These are phyloP conservation scores for Monosporascus sp. DNA, from an alignment of 2,329 filamentous ascomycete genomes.

Conservation along the genomic window DNA sequence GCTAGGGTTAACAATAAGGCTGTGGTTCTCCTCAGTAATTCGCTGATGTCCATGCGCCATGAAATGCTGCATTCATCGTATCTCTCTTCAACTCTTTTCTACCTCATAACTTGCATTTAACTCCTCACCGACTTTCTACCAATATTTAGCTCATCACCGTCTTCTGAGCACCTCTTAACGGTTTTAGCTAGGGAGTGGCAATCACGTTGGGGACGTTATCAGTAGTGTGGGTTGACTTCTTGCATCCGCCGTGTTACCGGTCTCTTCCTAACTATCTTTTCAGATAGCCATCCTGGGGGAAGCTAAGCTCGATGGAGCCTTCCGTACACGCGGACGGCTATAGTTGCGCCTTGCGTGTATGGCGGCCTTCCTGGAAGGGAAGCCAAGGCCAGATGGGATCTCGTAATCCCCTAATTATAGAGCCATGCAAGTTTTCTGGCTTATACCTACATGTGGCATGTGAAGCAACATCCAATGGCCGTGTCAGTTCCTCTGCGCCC, in stretches of 20 bases:
- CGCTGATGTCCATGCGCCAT: too few relatives aligned
- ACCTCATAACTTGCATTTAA: too few relatives aligned
- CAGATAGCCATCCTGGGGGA: not conserved
- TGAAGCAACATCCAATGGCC: constrained; percentile 17
- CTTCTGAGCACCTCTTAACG: too few relatives aligned
- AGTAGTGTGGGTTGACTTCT: too few relatives aligned
- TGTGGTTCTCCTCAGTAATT: too few relatives aligned
- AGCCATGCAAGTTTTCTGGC: not conserved
- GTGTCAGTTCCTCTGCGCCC: constrained; percentile 20
- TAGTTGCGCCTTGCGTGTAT: not conserved
- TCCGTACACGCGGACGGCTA: not conserved
- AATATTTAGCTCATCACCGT: too few relatives aligned
- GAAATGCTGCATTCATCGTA: too few relatives aligned
- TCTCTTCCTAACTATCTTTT: not conserved
- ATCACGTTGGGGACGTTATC: too few relatives aligned
- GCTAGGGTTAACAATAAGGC: too few relatives aligned
- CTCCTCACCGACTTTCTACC: too few relatives aligned
- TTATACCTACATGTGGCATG: constrained; percentile 3
- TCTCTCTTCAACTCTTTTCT: too few relatives aligned
- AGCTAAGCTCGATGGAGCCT: not conserved
- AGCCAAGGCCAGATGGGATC: not conserved
- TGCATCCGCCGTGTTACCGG: not conserved
- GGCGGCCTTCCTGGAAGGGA: not conserved
- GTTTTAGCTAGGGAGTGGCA: too few relatives aligned
- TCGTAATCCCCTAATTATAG: not conserved